These are phyloP conservation scores for Apiospora saccharicola DNA, from an alignment of 2,329 filamentous ascomycete species.

Conservation along the genomic window DNA sequence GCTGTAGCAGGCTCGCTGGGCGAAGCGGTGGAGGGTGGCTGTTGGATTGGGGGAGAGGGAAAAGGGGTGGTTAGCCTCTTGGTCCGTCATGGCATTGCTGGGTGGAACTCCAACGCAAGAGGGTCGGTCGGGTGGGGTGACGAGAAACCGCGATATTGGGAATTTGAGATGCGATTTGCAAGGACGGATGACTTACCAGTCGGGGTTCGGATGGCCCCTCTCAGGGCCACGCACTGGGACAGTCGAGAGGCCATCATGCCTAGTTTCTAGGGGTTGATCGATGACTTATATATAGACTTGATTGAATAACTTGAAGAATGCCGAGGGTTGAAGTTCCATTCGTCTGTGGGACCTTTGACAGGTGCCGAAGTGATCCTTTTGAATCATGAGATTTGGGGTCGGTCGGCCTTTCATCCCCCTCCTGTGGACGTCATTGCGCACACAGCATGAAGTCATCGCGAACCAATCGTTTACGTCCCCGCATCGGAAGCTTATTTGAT, in stretches of 20 bases:
- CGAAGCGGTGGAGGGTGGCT: too few species aligned
- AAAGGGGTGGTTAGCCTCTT: not conserved
- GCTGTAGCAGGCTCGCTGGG: not conserved
- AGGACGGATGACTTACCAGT: not conserved
- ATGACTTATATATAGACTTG: not conserved
- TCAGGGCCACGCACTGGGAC: not conserved
- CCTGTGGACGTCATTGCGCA: not conserved
- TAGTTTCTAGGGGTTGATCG: not conserved
- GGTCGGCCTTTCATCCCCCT: not conserved
- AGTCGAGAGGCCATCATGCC: not conserved
- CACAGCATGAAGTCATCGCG: not conserved
- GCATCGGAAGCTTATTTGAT: not conserved
- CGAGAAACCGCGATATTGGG: not conserved
- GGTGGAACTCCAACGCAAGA: rapidly evolving
- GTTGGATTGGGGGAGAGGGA: not conserved
- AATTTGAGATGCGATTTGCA: not conserved
- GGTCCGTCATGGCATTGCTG: not conserved
- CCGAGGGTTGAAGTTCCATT: not conserved
- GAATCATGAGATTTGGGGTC: not conserved
- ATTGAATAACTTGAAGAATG: not conserved
- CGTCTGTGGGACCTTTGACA: too few species aligned
- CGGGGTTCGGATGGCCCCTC: not conserved
- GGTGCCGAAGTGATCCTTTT: not conserved
- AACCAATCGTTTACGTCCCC: not conserved
- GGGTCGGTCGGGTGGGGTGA: not conserved